Evolutionary conservation across 2,329 filamentous ascomycete species (phyloP), one percentile per base, ranked within the genome.

Genomic region (Aspergillus proliferans): DNA sequence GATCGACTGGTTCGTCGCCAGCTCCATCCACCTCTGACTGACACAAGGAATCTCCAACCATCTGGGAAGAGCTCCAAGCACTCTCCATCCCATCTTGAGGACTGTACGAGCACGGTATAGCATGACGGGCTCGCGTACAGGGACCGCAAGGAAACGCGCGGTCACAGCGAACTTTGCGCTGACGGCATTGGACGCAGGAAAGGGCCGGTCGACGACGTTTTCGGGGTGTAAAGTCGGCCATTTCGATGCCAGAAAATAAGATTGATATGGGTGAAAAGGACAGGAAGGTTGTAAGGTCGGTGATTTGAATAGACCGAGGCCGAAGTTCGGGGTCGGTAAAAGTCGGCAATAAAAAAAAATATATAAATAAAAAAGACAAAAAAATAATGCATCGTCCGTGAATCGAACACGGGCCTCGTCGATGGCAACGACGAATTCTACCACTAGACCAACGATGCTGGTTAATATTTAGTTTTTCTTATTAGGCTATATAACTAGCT

Each of bases 361-460:
- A 4, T 9, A 7, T 33, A 3, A 24, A 33, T 33, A 55, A 48
- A 45, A 42, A 39, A 24, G 4, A 26, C 6, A 30, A 45, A 54
- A 55, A 46, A 36, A 8, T 15, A 47, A 4, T 66, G 62, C 64
- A 65, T 63, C 64, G 69, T 70, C 69, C 69, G 69, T 68, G 69
- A 71, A 71, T 71, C 69, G 69, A 71, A 71, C 69, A 68, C 68
- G 69, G 68, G 69, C 68, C 69, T 71, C 69, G 62, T 71, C 69
- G 69, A 71, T 70, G 67, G 67, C 67, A 70, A 70, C 67, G 67
- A 70, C 61, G 65, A 70, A 70, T 70, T 70, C 67, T 70, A 70
- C 67, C 67, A 70, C 67, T 70, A 70, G 67, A 70, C 67, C 67
- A 70, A 69, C 68, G 66, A 68, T 70, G 67, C 67, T 64, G 12